A percentile compares a stretch with the other conserved stretches of the same genome.
Conservation (phyloP, 805 yeast species). For the Kazachstania martiniae region DNA sequence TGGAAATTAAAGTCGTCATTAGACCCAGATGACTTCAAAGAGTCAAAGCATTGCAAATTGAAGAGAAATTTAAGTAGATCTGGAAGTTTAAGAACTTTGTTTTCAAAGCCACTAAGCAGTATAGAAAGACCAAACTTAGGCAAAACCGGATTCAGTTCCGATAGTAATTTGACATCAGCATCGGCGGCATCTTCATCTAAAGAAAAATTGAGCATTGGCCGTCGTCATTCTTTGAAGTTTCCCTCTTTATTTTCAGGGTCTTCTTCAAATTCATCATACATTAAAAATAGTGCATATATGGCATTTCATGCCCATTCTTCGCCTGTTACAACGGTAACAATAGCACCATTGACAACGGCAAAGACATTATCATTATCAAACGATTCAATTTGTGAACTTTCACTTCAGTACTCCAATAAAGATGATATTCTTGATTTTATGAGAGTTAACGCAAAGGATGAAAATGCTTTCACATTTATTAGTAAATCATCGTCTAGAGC, state of each 20-base stretch:
- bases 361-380: constrained; percentile 59
- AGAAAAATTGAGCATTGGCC: neutral
- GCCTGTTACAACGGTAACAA: constrained; percentile 59
- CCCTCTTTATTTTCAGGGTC: constrained; percentile 1
- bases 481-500: neutral
- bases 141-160: too few species aligned
- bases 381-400: constrained; percentile 66
- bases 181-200: neutral
- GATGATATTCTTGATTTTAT: constrained; percentile 3
- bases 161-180: neutral
- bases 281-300: constrained; percentile 44
- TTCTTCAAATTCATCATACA: neutral
- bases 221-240: constrained; percentile 1
- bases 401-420: constrained; percentile 19
- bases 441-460: neutral
- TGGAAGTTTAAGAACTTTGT: constrained; percentile 8
- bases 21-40: neutral
- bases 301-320: constrained; percentile 69
- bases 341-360: constrained; percentile 65
- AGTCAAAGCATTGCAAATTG: too few species aligned
- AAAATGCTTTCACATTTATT: neutral
- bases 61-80: constrained; percentile 6
- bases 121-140: neutral
- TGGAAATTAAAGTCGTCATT: constrained; percentile 48
- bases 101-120: neutral